Percentiles rank a stretch among this genome's conserved stretches.
These are phyloP conservation scores for Colletotrichum sublineola DNA, from an alignment of 2,329 filamentous ascomycete species.

Conservation along the genomic window DNA sequence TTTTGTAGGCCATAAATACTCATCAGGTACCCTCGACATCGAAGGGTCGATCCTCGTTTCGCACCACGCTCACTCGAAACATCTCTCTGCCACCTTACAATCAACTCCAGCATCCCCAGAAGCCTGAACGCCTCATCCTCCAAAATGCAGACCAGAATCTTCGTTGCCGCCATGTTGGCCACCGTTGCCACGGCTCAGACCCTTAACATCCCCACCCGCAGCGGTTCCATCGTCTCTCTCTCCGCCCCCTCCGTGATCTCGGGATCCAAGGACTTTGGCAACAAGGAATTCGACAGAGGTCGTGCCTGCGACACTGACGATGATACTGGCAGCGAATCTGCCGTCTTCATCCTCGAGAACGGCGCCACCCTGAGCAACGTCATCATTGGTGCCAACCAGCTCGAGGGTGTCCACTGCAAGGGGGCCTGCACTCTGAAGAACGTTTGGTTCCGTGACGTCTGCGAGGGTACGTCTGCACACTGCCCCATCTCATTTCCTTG, in stretches of 20 bases:
- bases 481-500: fast-evolving
- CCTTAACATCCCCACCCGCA: slow-evolving; percentile 45
- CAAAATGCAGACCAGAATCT: slow-evolving; percentile 36
- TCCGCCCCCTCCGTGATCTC: slow-evolving; percentile 42
- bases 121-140: background rate
- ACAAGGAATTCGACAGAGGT: slow-evolving; percentile 45
- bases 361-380: slow-evolving; percentile 66
- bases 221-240: slow-evolving; percentile 44
- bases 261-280: slow-evolving; percentile 43
- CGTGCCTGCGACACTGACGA: slow-evolving; percentile 42
- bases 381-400: slow-evolving; percentile 65
- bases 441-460: slow-evolving; percentile 57
- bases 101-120: background rate
- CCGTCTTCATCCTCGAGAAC: slow-evolving; percentile 65
- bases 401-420: slow-evolving; percentile 65
- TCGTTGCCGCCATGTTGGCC: slow-evolving; percentile 36
- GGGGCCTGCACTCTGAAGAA: slow-evolving; percentile 58
- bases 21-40: background rate
- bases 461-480: slow-evolving; percentile 48
- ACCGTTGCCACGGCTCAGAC: slow-evolving; percentile 43
- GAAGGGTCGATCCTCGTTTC: background rate
- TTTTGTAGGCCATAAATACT: slow-evolving; percentile 25
- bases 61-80: slow-evolving; percentile 22
- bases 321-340: slow-evolving; percentile 46
- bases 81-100: background rate